A percentile compares a stretch with the other conserved stretches of the same genome.
These are phyloP conservation scores for Kondoa subrosea DNA, from an alignment of 768 basidiomycete species.

Conservation along the genomic window DNA sequence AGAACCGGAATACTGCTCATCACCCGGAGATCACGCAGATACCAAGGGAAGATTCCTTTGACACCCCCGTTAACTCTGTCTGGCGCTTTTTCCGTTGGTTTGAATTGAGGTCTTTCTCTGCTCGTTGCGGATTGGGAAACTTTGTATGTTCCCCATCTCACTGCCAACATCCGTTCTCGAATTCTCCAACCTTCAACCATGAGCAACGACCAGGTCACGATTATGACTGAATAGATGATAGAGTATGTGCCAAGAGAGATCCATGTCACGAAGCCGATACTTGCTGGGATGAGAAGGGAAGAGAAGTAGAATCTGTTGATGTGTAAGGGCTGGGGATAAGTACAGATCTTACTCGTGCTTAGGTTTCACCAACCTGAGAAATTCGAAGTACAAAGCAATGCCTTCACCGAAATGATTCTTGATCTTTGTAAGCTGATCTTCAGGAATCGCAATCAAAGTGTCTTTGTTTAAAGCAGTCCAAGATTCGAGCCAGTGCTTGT, in stretches of 20 bases:
- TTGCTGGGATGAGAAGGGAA: constrained; percentile 61
- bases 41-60: constrained; percentile 44
- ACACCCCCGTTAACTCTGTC: constrained; percentile 24
- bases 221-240: constrained; percentile 52
- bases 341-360: too few relatives aligned
- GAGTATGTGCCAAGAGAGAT: constrained; percentile 57
- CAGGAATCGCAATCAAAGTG: constrained; percentile 37
- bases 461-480: constrained; percentile 44
- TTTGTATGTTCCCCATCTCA: constrained; percentile 64
- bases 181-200: constrained; percentile 91
- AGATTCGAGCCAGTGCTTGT: constrained; percentile 56
- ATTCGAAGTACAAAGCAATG: constrained; percentile 46
- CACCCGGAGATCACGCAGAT: constrained; percentile 48
- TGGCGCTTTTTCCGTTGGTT: constrained; percentile 30
- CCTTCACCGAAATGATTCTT: constrained; percentile 70
- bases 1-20: constrained; percentile 35
- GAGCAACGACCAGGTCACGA: constrained; percentile 65
- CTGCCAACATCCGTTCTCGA: constrained; percentile 61
- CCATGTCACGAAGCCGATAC: constrained; percentile 52
- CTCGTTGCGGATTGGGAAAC: constrained; percentile 37
- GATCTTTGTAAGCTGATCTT: constrained; percentile 49
- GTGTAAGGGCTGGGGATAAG: too few relatives aligned
- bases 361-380: too few relatives aligned
- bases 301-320: constrained; percentile 44
- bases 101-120: constrained; percentile 51